Evolutionary conservation across 2,329 filamentous ascomycete genomes (phyloP).

Genomic region (Fusarium transvaalense): DNA sequence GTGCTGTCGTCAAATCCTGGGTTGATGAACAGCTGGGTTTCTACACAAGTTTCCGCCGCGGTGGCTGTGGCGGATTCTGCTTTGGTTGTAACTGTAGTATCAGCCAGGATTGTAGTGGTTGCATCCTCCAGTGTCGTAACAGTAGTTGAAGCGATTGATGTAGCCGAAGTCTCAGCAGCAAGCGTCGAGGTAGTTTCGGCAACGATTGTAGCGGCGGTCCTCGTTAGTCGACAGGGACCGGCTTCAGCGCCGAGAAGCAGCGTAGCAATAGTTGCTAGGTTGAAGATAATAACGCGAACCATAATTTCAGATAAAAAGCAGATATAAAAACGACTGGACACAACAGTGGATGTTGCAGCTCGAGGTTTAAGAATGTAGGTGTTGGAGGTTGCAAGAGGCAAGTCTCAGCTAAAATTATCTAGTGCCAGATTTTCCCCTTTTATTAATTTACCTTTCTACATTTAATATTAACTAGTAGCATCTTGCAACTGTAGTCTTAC

Average conservation of each 20-base stretch:
- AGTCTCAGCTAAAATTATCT: not conserved
- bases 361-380: not conserved
- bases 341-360: not conserved
- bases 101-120: not conserved
- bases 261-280: not conserved
- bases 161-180: not conserved
- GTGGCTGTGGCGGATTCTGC: not conserved
- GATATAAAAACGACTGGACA: not conserved
- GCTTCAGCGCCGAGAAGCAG: slow-evolving; percentile 1
- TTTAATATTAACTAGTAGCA: too few relatives aligned
- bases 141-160: not conserved
- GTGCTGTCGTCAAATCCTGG: not conserved
- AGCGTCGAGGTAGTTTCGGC: not conserved
- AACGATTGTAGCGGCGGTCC: not conserved
- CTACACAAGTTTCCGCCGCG: not conserved
- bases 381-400: not conserved
- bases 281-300: not conserved
- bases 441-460: not conserved
- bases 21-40: not conserved
- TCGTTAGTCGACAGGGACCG: not conserved
- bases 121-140: not conserved
- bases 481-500: not conserved
- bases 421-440: not conserved
- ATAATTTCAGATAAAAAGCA: not conserved
- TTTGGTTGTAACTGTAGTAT: not conserved